Percentiles rank a stretch among this genome's conserved stretches.
These are phyloP conservation scores for Cucumis sativus DNA, from an alignment of 306 rosid genomes.

Conservation along the genomic window Cucumber_9930_V3 NC_026658.2:428501-429000, in stretches of 20 bases:
- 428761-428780: background rate
- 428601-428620: background rate
- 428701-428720: background rate
- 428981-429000: background rate
- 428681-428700: background rate
- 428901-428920: background rate
- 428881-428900: background rate
- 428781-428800: background rate
- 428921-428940: background rate
- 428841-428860: background rate
- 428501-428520: no score
- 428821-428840: background rate
- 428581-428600: no score
- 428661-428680: background rate
- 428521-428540: no score
- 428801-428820: background rate
- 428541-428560: no score
- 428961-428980: background rate
- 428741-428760: slow-evolving; percentile 4
- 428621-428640: background rate
- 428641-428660: background rate
- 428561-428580: no score
- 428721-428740: background rate
- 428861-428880: background rate
- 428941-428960: no score